Percentiles rank a stretch among this genome's conserved stretches.
phyloP scores from a whole-genome alignment of 2,329 filamentous ascomycete species.

The Ophiocordyceps australis region DNA sequence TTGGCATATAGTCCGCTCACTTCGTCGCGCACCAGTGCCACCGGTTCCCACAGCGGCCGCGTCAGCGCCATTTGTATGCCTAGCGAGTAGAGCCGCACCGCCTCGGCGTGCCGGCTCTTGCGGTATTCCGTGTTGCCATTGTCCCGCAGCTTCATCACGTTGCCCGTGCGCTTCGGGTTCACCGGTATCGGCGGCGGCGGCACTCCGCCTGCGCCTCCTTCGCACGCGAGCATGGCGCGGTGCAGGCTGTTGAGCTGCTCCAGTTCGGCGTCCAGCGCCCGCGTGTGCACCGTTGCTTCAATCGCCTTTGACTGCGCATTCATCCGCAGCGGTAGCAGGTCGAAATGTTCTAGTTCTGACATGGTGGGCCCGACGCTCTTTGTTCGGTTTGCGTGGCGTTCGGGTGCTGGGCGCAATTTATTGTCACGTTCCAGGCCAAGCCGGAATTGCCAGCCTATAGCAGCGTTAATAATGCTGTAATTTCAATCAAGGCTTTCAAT shows the following conservation, averaged over 20 bases:
- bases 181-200: conserved; percentile 80
- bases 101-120: conserved; percentile 57
- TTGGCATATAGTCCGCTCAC: conserved; percentile 65
- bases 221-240: conserved; percentile 43
- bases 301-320: conserved; percentile 71
- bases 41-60: conserved; percentile 77
- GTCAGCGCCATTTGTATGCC: conserved; percentile 76
- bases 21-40: conserved; percentile 70
- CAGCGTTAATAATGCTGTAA: too few species aligned
- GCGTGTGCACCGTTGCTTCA: conserved; percentile 21
- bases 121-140: conserved; percentile 69
- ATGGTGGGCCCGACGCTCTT: conserved; percentile 15
- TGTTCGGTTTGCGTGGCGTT: conserved; percentile 1
- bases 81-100: conserved; percentile 65
- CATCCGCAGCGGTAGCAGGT: conserved; percentile 62
- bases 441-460: too few species aligned
- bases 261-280: conserved; percentile 45
- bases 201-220: conserved; percentile 38
- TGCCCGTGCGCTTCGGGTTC: conserved; percentile 77
- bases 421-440: too few species aligned
- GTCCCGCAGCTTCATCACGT: conserved; percentile 83
- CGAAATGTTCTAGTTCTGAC: conserved; percentile 56
- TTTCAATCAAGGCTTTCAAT: too few species aligned
- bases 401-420: too few species aligned
- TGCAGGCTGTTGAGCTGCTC: conserved; percentile 62